These are phyloP conservation scores for Metschnikowia kunwiensis DNA, from an alignment of 805 yeast species.

Conservation along the genomic window DNA sequence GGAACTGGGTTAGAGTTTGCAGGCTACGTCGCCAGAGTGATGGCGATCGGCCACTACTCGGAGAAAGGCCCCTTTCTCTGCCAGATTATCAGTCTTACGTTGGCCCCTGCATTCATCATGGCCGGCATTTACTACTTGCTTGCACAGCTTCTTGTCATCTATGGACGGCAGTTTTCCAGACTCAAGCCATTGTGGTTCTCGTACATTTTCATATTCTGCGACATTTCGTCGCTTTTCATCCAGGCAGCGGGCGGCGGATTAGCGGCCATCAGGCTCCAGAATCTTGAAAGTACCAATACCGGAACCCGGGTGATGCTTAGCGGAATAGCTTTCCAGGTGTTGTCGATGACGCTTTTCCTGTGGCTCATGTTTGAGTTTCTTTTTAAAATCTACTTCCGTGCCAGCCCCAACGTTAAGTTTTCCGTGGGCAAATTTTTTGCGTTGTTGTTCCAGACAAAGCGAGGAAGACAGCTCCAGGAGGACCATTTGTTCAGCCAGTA, in stretches of 20 bases:
- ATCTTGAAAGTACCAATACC: constrained; percentile 25
- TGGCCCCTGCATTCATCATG: constrained; percentile 83
- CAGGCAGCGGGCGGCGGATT: constrained; percentile 30
- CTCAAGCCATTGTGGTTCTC: constrained; percentile 60
- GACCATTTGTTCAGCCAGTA: constrained; percentile 26
- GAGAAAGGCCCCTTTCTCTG: constrained; percentile 45
- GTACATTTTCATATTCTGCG: constrained; percentile 62
- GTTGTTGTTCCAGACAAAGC: constrained; percentile 23
- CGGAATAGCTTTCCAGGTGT: constrained; percentile 76
- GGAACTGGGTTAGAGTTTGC: constrained; percentile 60
- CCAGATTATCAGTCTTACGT: constrained; percentile 66
- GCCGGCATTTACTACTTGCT: constrained; percentile 76
- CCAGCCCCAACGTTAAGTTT: constrained; percentile 26
- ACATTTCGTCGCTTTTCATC: constrained; percentile 49
- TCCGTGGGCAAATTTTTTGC: constrained; percentile 18
- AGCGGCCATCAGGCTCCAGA: constrained; percentile 22
- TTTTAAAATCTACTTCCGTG: constrained; percentile 34
- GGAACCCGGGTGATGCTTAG: constrained; percentile 75
- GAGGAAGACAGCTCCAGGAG: constrained; percentile 19
- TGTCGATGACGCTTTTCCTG: constrained; percentile 62
- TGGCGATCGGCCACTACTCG: constrained; percentile 33
- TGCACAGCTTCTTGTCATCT: constrained; percentile 62
- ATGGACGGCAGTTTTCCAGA: constrained; percentile 43
- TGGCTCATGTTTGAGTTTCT: constrained; percentile 48
- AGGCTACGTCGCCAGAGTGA: constrained; percentile 64